phyloP scores from a whole-genome alignment of 306 rosid species.

The Gillenia trifoliata region DNA sequence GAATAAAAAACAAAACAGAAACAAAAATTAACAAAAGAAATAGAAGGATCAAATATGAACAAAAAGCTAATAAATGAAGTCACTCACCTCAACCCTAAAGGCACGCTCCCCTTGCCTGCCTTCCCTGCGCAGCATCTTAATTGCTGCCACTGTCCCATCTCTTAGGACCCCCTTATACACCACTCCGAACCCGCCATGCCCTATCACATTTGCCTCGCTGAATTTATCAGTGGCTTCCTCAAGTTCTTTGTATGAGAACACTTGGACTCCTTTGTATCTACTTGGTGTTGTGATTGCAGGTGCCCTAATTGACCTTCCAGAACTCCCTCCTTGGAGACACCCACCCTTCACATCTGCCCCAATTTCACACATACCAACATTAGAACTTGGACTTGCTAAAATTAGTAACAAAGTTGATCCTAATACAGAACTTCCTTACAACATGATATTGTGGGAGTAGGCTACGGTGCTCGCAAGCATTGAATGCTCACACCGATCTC shows the following conservation, averaged over 20 bases:
- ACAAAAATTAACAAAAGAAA: background rate
- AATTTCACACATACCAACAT: background rate
- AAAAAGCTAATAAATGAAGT: conserved; percentile 43
- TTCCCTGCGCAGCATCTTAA: conserved; percentile 57
- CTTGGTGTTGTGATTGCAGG: conserved; percentile 14
- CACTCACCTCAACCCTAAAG: conserved; percentile 82
- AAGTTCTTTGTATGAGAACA: conserved; percentile 77
- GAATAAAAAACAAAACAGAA: background rate
- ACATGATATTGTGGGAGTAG: too few species aligned
- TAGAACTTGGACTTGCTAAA: background rate
- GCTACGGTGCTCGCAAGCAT: too few species aligned
- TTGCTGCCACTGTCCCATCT: conserved; percentile 81
- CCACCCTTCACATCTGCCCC: conserved; percentile 77
- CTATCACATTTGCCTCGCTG: conserved; percentile 57
- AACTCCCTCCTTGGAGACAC: conserved; percentile 66
- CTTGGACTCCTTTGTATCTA: conserved; percentile 73
- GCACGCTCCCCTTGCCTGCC: conserved; percentile 96
- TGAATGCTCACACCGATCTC: too few species aligned
- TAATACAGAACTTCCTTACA: background rate
- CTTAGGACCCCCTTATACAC: conserved; percentile 68
- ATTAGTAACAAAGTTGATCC: background rate
- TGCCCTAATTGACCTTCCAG: conserved; percentile 28
- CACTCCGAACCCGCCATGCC: conserved; percentile 60
- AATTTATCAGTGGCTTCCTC: conserved; percentile 68
- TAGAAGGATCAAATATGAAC: conserved; percentile 21